phyloP scores from a whole-genome alignment of 2,329 filamentous ascomycete genomes.

The Mariannaea sp. region DNA sequence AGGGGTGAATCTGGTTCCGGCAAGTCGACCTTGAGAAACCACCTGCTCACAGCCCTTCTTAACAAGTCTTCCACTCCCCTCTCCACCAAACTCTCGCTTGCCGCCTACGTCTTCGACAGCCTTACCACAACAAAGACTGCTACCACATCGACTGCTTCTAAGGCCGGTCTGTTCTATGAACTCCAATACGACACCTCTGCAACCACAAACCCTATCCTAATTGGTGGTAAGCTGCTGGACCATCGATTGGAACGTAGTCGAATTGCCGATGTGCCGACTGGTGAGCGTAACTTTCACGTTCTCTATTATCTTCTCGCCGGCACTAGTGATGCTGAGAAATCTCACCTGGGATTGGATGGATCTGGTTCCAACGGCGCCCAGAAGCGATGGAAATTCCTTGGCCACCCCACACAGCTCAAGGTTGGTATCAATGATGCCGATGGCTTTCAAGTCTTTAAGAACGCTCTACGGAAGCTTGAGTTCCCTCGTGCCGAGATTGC shows the following conservation, averaged over 20 bases:
- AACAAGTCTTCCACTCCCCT: slow-evolving; percentile 90
- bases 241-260: slow-evolving; percentile 91
- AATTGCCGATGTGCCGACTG: slow-evolving; percentile 89
- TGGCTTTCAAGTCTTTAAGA: slow-evolving; percentile 97
- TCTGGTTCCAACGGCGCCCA: slow-evolving; percentile 57
- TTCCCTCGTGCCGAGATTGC: slow-evolving; percentile 93
- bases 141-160: slow-evolving; percentile 93
- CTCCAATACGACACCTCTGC: slow-evolving; percentile 94
- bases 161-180: slow-evolving; percentile 93
- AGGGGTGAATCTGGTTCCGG: slow-evolving; percentile 96
- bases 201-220: slow-evolving; percentile 80
- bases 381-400: slow-evolving; percentile 94
- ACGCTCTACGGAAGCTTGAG: slow-evolving; percentile 88
- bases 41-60: slow-evolving; percentile 83
- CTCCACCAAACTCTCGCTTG: slow-evolving; percentile 89
- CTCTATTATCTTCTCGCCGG: slow-evolving; percentile 94
- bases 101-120: slow-evolving; percentile 93
- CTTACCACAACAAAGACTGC: slow-evolving; percentile 96
- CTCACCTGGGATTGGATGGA: slow-evolving; percentile 72
- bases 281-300: slow-evolving; percentile 94
- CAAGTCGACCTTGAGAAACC: slow-evolving; percentile 92
- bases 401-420: slow-evolving; percentile 94
- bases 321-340: slow-evolving; percentile 87
- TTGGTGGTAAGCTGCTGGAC: slow-evolving; percentile 93
- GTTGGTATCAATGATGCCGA: slow-evolving; percentile 95